These are phyloP conservation scores for Mucor irregularis DNA, from an alignment of 371 early-diverging fungal species.

Conservation along the genomic window DNA sequence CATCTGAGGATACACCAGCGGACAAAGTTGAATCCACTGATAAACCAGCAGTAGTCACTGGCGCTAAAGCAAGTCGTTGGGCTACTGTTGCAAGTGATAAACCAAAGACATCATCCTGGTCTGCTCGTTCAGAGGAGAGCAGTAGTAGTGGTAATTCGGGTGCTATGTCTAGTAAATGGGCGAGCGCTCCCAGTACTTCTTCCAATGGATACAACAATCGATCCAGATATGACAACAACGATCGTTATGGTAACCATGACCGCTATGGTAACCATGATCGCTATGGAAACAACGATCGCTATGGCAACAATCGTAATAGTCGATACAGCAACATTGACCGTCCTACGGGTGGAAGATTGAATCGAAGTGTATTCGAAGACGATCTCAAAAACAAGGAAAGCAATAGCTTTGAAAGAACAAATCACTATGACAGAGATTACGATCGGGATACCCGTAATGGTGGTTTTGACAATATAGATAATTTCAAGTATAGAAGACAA, in stretches of 20 bases:
- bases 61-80: conserved; percentile 5
- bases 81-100: conserved; percentile 4
- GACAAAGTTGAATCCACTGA: neutral
- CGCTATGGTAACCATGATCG: neutral
- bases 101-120: neutral
- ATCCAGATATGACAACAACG: conserved; percentile 1
- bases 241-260: neutral
- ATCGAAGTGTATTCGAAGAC: neutral
- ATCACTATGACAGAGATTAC: neutral
- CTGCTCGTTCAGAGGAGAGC: neutral
- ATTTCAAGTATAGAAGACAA: neutral
- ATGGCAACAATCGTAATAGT: neutral
- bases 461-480: conserved; percentile 2
- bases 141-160: neutral
- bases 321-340: neutral
- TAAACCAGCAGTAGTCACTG: neutral
- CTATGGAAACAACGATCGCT: neutral
- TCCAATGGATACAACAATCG: neutral
- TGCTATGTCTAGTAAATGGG: conserved; percentile 5
- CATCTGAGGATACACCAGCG: neutral
- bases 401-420: neutral
- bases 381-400: neutral
- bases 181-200: neutral
- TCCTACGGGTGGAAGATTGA: conserved; percentile 2
- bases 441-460: conserved; percentile 1